Evolutionary conservation across 305 asterid species (phyloP), one percentile per base, ranked within the genome.

Genomic region (Euphrasia arctica): DNA sequence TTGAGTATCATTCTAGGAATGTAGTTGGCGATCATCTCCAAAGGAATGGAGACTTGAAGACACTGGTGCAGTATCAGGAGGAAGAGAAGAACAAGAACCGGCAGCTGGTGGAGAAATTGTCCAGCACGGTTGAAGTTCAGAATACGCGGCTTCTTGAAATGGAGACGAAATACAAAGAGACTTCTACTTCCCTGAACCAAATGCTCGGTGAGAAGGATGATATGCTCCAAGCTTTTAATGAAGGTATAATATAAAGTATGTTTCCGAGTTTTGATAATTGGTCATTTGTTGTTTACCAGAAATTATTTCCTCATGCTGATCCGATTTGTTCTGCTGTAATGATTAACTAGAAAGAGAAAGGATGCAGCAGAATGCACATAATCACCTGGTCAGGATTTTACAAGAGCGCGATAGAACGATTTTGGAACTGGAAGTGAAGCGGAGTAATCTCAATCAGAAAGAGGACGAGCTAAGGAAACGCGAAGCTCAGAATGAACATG

Each of bases 391-490:
- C 65, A 70, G 48, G 29, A 70, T 79, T 12, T 58, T 70, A 15
- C 41, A 39, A 29, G 82, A 74, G 57, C 86, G 78, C 63, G 74
- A 76, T 32, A 68, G 25, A 62, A 68, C 28, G 48, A 67, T 52
- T 47, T 28, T 42, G 91, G 58, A 77, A 15, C 75, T 87, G 54
- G 77, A 79, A 67, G 69, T 1, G 12, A 75, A 75, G 78, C 68
- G 55, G 74, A 63, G 65, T 49, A 65, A 65, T 62, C 88, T 87
- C 47, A 66, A 67, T 50, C 63, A 60, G 70, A 63, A 54, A 8
- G 85, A 85, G 76, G 63, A 60, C 59, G 80, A 74, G 31, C 54
- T 80, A 82, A 65, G 66, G 84, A 64, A 75, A 54, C 84, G 80
- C 2, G 79, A 83, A 68, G 83, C 83, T 54, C 69, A 32, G 70